Conservation (phyloP, 176 grass and related monocot species). For the Melocanna baccifera region DNA sequence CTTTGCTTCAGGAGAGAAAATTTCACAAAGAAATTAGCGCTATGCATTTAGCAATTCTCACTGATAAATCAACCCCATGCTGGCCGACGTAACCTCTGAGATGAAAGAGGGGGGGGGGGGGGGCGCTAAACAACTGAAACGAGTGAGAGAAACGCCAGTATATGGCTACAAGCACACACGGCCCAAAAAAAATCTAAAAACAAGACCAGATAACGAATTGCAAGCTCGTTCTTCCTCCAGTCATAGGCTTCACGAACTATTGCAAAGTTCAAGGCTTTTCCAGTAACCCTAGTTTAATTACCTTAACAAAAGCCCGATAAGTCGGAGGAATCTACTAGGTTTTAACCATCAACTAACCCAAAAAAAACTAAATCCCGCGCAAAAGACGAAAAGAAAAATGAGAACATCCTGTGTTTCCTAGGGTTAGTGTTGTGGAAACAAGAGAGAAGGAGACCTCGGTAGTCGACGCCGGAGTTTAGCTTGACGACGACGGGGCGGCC, state of each 20-base stretch:
- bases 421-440: conserved; percentile 27
- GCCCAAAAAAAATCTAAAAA: not conserved
- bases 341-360: too few relatives aligned
- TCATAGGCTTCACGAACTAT: not conserved
- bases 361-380: not conserved
- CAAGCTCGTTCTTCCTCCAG: not conserved
- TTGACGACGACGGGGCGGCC: conserved; percentile 93
- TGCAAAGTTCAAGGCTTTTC: not conserved
- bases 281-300: not conserved
- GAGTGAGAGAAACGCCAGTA: not conserved
- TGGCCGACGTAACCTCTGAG: not conserved
- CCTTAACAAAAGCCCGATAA: not conserved
- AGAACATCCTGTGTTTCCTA: not conserved
- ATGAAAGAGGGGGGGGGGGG: not conserved
- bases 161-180: not conserved
- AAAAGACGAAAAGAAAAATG: too few relatives aligned
- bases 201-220: not conserved
- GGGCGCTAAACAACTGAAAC: not conserved
- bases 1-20: not conserved
- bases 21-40: not conserved
- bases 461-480: conserved; percentile 95
- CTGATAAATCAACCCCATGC: not conserved
- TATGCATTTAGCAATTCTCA: not conserved
- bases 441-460: conserved; percentile 54
- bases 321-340: not conserved